These are phyloP conservation scores for Neoboletus magnificus DNA, from an alignment of 768 basidiomycete genomes.

Conservation along the genomic window DNA sequence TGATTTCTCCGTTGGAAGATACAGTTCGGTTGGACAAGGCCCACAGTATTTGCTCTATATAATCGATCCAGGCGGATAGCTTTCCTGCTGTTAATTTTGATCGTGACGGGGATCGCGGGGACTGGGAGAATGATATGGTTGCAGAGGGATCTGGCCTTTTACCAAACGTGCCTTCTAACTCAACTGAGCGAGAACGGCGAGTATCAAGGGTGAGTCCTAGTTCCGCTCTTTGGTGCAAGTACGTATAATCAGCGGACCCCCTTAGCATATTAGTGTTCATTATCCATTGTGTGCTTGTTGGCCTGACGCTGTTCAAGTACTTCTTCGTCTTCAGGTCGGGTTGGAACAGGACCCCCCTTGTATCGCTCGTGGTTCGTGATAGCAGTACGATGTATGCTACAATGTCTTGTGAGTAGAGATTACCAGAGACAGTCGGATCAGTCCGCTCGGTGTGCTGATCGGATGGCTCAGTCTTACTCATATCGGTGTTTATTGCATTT, in stretches of 20 bases:
- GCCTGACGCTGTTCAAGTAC: constrained; percentile 22
- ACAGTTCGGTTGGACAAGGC: background rate
- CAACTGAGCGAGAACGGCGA: background rate
- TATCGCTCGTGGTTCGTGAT: too few species aligned
- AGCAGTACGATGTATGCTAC: too few species aligned
- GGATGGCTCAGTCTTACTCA: background rate
- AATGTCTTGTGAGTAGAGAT: background rate
- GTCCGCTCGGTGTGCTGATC: background rate
- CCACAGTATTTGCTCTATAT: too few species aligned
- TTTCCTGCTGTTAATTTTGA: constrained; percentile 2
- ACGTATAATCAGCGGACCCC: background rate
- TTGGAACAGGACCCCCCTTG: too few species aligned
- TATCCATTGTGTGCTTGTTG: constrained; percentile 13
- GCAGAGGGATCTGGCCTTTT: background rate
- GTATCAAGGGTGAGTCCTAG: constrained; percentile 10
- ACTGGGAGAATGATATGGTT: constrained; percentile 1
- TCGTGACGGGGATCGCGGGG: background rate
- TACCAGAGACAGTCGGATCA: too few species aligned
- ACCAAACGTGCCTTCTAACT: constrained; percentile 11
- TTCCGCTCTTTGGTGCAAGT: background rate
- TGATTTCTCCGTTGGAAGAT: background rate
- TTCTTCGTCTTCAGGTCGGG: constrained; percentile 5
- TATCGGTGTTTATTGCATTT: background rate
- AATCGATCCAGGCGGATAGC: constrained; percentile 14
- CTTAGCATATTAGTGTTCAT: constrained; percentile 10